Evolutionary conservation across 352 stramenopile genomes (phyloP).

Genomic region (Pythium aphanidermatum): DNA sequence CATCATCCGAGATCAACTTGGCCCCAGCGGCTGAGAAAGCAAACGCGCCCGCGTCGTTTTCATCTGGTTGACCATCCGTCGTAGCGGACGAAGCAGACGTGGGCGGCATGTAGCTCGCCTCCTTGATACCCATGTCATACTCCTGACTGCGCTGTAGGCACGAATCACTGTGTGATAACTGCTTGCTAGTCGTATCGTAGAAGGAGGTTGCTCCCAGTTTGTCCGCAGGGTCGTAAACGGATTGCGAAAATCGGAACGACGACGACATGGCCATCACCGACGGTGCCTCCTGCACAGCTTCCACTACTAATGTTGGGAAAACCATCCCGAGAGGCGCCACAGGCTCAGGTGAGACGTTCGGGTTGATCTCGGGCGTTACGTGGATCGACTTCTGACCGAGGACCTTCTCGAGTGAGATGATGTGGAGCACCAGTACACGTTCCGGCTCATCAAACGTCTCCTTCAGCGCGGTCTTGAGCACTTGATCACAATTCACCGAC

Average conservation of each 20-base stretch:
- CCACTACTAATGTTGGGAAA: slow-evolving; percentile 62
- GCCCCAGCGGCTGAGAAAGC: slow-evolving; percentile 16
- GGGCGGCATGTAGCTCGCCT: neutral
- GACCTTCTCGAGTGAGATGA: slow-evolving; percentile 63
- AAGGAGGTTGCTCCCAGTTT: slow-evolving; percentile 18
- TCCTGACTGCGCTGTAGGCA: slow-evolving; percentile 9
- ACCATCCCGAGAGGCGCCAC: slow-evolving; percentile 58
- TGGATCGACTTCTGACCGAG: slow-evolving; percentile 48
- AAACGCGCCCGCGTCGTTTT: slow-evolving; percentile 9
- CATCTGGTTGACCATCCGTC: neutral
- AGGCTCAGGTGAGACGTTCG: slow-evolving; percentile 76
- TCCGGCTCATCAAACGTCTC: slow-evolving; percentile 62
- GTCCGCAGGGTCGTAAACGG: slow-evolving; percentile 52
- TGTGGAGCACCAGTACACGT: slow-evolving; percentile 60
- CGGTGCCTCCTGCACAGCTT: slow-evolving; percentile 27
- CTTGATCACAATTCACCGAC: slow-evolving; percentile 42
- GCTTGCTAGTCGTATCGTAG: slow-evolving; percentile 10
- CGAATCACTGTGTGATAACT: slow-evolving; percentile 32
- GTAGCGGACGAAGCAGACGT: neutral
- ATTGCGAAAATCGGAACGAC: slow-evolving; percentile 47
- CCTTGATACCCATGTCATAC: slow-evolving; percentile 9
- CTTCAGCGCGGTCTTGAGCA: slow-evolving; percentile 51
- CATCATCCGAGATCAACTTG: slow-evolving; percentile 29
- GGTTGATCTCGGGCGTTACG: slow-evolving; percentile 68
- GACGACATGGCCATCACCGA: slow-evolving; percentile 20